A percentile compares a stretch with the other conserved stretches of the same genome.
These are phyloP conservation scores for Chlorella sp. DNA, from an alignment of 139 green algal species.

Conservation along the genomic window DNA sequence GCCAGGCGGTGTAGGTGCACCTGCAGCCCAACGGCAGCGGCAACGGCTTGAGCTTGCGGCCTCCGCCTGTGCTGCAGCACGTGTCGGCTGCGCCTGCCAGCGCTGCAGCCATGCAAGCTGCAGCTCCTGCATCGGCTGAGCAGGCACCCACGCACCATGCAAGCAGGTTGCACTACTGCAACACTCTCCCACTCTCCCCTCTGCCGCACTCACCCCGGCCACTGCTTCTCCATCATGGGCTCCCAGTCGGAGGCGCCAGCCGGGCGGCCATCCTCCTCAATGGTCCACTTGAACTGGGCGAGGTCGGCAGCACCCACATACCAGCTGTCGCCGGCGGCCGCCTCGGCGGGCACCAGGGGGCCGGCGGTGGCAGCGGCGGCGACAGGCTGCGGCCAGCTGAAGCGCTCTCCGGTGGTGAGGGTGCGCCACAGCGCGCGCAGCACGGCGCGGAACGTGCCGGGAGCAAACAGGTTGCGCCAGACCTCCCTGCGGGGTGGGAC, in stretches of 20 bases:
- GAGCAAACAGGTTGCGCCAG: conserved; percentile 69
- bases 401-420: conserved; percentile 15
- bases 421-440: conserved; percentile 44
- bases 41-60: no score
- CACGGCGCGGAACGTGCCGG: conserved; percentile 74
- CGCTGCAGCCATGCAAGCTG: no score
- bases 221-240: conserved; percentile 75
- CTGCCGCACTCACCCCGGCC: conserved; percentile 33
- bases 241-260: conserved; percentile 21
- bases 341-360: not conserved
- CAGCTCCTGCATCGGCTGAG: no score
- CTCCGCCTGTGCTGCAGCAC: no score
- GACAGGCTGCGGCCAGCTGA: conserved; percentile 13
- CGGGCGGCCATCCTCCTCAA: conserved; percentile 17
- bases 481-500: conserved; percentile 64
- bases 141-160: no score
- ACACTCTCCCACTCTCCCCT: no score
- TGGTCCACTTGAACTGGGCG: conserved; percentile 23
- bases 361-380: not conserved
- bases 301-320: conserved; percentile 20
- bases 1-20: conserved; percentile 77
- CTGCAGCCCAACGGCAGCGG: no score
- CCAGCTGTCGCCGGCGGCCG: conserved; percentile 4
- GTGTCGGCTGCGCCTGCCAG: no score
- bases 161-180: no score